A percentile compares a stretch with the other conserved stretches of the same genome.
These are phyloP conservation scores for Pleurotus citrinopileatus DNA, from an alignment of 768 basidiomycete species.

Conservation along the genomic window DNA sequence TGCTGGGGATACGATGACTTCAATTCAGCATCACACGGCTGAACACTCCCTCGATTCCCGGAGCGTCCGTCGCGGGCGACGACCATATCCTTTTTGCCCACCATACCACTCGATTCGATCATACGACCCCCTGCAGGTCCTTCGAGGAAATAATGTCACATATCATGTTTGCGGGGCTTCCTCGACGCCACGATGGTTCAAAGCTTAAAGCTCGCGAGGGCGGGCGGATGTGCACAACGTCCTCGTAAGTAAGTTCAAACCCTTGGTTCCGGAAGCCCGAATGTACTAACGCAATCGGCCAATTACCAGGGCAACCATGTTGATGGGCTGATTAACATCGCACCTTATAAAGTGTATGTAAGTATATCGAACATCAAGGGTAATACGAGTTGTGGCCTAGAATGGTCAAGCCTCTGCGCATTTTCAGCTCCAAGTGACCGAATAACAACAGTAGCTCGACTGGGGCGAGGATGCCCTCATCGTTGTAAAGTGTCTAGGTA, in stretches of 20 bases:
- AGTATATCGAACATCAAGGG: constrained; percentile 3
- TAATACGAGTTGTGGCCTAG: constrained; percentile 1
- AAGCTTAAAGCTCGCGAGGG: constrained; percentile 1
- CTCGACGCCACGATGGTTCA: neutral
- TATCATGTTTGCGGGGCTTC: neutral
- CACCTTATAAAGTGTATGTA: neutral
- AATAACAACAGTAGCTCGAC: neutral
- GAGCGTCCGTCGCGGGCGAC: neutral
- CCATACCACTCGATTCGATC: too few relatives aligned
- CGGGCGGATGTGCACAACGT: neutral
- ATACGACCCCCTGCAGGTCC: too few relatives aligned
- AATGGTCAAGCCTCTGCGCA: constrained; percentile 6
- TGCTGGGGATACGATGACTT: too few relatives aligned
- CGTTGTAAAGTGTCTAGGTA: too few relatives aligned
- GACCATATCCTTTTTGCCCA: neutral
- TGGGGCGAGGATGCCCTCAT: too few relatives aligned
- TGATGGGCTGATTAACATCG: constrained; percentile 4
- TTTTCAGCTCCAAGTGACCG: neutral
- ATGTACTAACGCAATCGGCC: constrained; percentile 4
- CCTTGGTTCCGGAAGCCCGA: neutral
- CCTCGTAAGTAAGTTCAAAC: neutral
- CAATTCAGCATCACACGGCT: too few relatives aligned
- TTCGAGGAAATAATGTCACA: too few relatives aligned
- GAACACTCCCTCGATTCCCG: neutral
- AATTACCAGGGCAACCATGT: constrained; percentile 9